Evolutionary conservation across 192 early-diverging fungal species (phyloP).

Genomic region (Umbelopsis sp.): DNA sequence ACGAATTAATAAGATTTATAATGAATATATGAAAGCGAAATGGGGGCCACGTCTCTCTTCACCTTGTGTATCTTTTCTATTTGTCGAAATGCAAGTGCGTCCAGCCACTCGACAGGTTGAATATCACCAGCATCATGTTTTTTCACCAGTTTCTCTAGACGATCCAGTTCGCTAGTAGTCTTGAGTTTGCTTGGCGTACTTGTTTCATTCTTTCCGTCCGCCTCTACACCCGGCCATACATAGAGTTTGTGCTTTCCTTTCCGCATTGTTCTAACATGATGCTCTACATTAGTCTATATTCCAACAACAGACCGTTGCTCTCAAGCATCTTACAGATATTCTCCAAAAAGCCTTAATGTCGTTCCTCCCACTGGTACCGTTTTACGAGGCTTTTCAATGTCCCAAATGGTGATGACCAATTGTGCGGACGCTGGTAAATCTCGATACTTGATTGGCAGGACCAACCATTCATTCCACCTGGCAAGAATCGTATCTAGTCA

Average conservation of each 20-base stretch:
- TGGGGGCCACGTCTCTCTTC: not conserved
- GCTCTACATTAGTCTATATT: not conserved
- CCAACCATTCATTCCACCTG: slow-evolving; percentile 95
- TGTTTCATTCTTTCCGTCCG: slow-evolving; percentile 60
- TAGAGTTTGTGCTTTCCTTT: slow-evolving; percentile 82
- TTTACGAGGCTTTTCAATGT: slow-evolving; percentile 73
- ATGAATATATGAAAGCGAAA: not conserved
- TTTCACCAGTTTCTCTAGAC: slow-evolving; percentile 82
- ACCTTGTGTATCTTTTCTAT: slow-evolving; percentile 84
- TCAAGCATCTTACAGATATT: slow-evolving; percentile 59
- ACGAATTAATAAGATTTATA: slow-evolving; percentile 10
- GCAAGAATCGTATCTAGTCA: no score
- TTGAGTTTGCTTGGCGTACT: slow-evolving; percentile 57
- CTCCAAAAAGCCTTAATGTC: slow-evolving; percentile 80
- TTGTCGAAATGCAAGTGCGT: slow-evolving; percentile 85
- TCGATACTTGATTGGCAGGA: slow-evolving; percentile 83
- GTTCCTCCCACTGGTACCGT: slow-evolving; percentile 75
- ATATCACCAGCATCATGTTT: slow-evolving; percentile 91
- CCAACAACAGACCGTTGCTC: not conserved
- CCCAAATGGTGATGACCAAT: slow-evolving; percentile 80
- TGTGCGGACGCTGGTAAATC: slow-evolving; percentile 78
- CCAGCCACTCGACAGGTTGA: slow-evolving; percentile 86
- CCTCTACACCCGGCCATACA: slow-evolving; percentile 68
- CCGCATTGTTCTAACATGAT: slow-evolving; percentile 65
- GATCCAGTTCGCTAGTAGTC: slow-evolving; percentile 73